phyloP scores from a whole-genome alignment of 768 basidiomycete species.

The Hygrophoropsis aurantiaca region DNA sequence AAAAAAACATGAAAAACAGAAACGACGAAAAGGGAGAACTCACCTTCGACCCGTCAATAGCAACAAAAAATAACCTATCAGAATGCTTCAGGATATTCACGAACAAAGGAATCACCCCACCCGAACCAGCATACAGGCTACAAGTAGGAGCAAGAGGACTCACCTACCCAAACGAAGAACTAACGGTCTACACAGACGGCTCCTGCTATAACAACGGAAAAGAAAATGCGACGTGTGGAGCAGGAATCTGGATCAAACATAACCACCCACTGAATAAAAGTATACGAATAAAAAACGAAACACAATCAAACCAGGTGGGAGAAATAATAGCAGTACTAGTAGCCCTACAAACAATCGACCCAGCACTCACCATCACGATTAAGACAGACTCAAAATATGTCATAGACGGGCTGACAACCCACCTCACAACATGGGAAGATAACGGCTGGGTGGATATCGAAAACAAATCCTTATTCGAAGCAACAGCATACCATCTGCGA shows the following conservation, averaged over 20 bases:
- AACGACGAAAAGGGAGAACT: not conserved
- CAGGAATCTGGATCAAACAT: constrained; percentile 14
- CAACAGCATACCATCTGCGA: constrained; percentile 5
- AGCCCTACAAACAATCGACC: not conserved
- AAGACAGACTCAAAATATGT: constrained; percentile 14
- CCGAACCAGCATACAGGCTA: too few species aligned
- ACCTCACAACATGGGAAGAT: constrained; percentile 7
- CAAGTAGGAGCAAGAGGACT: too few species aligned
- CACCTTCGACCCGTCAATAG: constrained; percentile 1
- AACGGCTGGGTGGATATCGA: constrained; percentile 7
- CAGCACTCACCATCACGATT: not conserved
- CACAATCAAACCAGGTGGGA: constrained; percentile 16
- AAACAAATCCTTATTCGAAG: constrained; percentile 7
- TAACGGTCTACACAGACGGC: constrained; percentile 15
- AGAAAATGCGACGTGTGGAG: constrained; percentile 14
- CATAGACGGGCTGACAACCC: constrained; percentile 10
- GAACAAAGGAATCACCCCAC: too few species aligned
- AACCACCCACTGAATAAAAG: constrained; percentile 10
- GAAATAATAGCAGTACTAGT: constrained; percentile 16
- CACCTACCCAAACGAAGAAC: too few species aligned
- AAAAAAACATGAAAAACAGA: not conserved
- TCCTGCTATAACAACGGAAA: constrained; percentile 12
- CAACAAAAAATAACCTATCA: accelerated
- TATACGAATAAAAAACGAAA: constrained; percentile 3
- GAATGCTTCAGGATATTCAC: not conserved